Evolutionary conservation across 345 rosid genomes (phyloP), one percentile per base, ranked within the genome.

Genomic region (Mallotus nudiflorus): DNA sequence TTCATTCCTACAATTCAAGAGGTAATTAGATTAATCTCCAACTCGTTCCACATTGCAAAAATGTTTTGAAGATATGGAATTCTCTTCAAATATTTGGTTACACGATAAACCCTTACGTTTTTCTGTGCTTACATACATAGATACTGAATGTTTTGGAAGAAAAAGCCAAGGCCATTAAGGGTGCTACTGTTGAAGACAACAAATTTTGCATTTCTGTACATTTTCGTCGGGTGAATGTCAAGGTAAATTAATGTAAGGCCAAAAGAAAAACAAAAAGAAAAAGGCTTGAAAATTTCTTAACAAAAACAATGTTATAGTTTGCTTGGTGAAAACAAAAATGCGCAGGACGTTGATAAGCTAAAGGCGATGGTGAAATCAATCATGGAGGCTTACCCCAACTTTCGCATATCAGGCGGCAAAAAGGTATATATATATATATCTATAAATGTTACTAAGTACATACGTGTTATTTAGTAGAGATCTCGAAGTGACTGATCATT

Each of bases 151-250:
- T 65, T 6, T 48, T 84, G 74, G 73, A 76, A 67, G 80, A 77
- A 49, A 71, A 54, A 29, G 67, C 59, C 25, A 66, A 71, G 45
- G 62, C 49, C 60, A 78, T 77, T 27, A 54, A 63, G 48, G 87
- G 87, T 45, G 81, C 85, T 5, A 20, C 28, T n/a, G 62, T 81
- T 5, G 85, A 84, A 57, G 82, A 84, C 74, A 81, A 84, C 35
- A 72, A 70, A 29, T 81, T 84, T 39, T 84, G 87, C 69, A 37
- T 81, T 45, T 81, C 87, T 33, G 85, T 84, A 4, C 87, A 84
- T 67, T 84, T 53, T 62, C 68, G 87, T 25, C 72, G 74, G 71
- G 85, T 81, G 66, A 64, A 72, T 31, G 22, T 7, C 13, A 31
- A 68, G 40, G 65, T 50, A 49, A 16, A 22, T n/a, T n/a, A n/a